Conservation (phyloP, 805 yeast species). For the Wickerhamiella qilinensis region DNA sequence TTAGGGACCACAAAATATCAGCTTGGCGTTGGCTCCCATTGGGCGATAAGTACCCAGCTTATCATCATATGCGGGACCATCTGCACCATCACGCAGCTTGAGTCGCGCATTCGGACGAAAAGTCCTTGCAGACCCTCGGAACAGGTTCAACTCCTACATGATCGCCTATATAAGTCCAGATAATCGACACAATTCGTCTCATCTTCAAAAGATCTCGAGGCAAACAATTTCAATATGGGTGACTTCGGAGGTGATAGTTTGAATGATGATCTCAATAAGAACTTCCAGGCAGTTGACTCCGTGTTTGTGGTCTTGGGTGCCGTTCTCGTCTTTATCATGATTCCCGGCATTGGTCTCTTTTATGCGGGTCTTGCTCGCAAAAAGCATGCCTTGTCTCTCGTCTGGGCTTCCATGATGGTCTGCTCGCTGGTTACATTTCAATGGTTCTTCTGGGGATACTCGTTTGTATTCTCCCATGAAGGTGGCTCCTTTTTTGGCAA, state of each 20-base stretch:
- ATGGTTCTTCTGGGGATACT: conserved; percentile 98
- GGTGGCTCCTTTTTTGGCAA: conserved; percentile 66
- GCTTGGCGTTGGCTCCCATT: too few relatives aligned
- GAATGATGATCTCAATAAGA: conserved; percentile 52
- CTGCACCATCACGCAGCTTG: background rate
- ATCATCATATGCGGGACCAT: background rate
- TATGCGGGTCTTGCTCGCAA: conserved; percentile 91
- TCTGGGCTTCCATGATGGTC: conserved; percentile 92
- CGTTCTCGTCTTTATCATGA: conserved; percentile 84
- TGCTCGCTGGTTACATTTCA: conserved; percentile 72
- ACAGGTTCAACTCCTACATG: too few relatives aligned
- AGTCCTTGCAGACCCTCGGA: background rate
- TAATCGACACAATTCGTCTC: too few relatives aligned
- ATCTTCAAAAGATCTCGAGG: too few relatives aligned
- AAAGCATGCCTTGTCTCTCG: conserved; percentile 82
- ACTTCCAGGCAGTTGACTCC: conserved; percentile 51
- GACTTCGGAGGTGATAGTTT: conserved; percentile 66
- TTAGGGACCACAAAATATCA: too few relatives aligned
- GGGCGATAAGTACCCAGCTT: background rate
- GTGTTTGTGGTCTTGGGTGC: conserved; percentile 72
- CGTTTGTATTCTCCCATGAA: conserved; percentile 64
- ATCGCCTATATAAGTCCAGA: too few relatives aligned
- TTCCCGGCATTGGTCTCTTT: conserved; percentile 87
- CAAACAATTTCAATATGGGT: conserved; percentile 25
- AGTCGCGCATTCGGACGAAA: too few relatives aligned